These are phyloP conservation scores for Trypanosoma mega DNA, from an alignment of 208 protist species.

Conservation along the genomic window DNA sequence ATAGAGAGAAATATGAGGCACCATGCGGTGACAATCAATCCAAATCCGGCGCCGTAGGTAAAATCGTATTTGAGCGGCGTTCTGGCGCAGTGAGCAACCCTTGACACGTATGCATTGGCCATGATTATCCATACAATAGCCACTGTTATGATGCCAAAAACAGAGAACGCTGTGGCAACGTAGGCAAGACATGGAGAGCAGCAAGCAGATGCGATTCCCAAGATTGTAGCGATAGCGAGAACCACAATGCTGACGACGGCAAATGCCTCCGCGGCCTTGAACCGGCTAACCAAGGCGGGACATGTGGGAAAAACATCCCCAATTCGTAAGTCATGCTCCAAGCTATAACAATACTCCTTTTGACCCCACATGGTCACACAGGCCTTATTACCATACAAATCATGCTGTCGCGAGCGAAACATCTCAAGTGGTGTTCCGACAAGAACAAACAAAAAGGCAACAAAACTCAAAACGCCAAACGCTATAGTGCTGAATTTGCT, in stretches of 20 bases:
- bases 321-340: slow-evolving; percentile 16
- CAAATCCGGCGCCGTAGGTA: slow-evolving; percentile 45
- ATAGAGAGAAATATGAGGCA: slow-evolving; percentile 33
- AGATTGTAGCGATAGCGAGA: slow-evolving; percentile 21
- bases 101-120: slow-evolving; percentile 28
- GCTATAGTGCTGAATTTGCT: slow-evolving; percentile 15
- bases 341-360: slow-evolving; percentile 33
- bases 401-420: slow-evolving; percentile 27
- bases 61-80: slow-evolving; percentile 17
- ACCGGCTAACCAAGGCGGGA: slow-evolving; percentile 20
- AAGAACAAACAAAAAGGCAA: slow-evolving; percentile 41
- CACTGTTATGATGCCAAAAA: slow-evolving; percentile 19
- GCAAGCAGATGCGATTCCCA: slow-evolving; percentile 30
- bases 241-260: slow-evolving; percentile 36
- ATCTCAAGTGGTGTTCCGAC: slow-evolving; percentile 46
- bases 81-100: slow-evolving; percentile 21
- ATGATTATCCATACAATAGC: slow-evolving; percentile 36
- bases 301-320: slow-evolving; percentile 31
- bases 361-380: slow-evolving; percentile 57
- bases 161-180: slow-evolving; percentile 36
- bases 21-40: slow-evolving; percentile 32
- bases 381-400: slow-evolving; percentile 24
- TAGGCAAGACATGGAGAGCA: slow-evolving; percentile 40
- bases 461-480: slow-evolving; percentile 35
- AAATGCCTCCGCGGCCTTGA: slow-evolving; percentile 42